Evolutionary conservation across 805 yeast species (phyloP), one percentile per base, ranked within the genome.

Genomic region (Metschnikowia borealis): DNA sequence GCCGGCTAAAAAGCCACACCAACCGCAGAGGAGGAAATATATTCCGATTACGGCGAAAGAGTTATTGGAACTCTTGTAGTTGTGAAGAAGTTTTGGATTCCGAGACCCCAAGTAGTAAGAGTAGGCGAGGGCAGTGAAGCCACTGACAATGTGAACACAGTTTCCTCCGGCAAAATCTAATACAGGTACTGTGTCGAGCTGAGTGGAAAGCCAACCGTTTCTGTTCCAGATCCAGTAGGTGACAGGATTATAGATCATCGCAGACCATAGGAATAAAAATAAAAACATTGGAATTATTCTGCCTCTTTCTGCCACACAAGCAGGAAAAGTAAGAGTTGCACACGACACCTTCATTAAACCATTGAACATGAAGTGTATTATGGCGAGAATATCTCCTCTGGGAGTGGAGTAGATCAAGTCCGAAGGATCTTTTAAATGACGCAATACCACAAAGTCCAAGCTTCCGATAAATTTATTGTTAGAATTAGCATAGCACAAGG

Each of bases 81-180:
- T 62, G 54, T 62, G 59, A 6, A 73, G 60, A 7, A 71, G 52
- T 48, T 67, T 69, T 0, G 75, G 67, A 47, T 72, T 72, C 46
- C 78, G 59, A 10, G 77, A 75, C 0, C 78, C 78, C 48, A 73
- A 58, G 18, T 68, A 63, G 53, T 68, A 73, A 11, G 76, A 71
- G 50, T 73, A 73, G 3, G 76, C 76, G 47, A 73, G 63, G 3
- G 72, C 64, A 8, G 78, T 73, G 48, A 73, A 71, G n/a, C 78
- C 78, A 55, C 76, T 68, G 3, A 73, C 75, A 33, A 72, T 60
- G 51, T 73, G 78, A n/a, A 73, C 65, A 54, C 75, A 70, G 41
- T 64, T 69, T 10, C 77, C 78, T 10, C 78, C 78, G 5, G 78
- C 77, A 61, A 73, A 73, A 54, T 73, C 78, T 10, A 72, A 58